Conservation (phyloP, 31 red algal genomes). For the Asparagopsis taxiformis region DNA sequence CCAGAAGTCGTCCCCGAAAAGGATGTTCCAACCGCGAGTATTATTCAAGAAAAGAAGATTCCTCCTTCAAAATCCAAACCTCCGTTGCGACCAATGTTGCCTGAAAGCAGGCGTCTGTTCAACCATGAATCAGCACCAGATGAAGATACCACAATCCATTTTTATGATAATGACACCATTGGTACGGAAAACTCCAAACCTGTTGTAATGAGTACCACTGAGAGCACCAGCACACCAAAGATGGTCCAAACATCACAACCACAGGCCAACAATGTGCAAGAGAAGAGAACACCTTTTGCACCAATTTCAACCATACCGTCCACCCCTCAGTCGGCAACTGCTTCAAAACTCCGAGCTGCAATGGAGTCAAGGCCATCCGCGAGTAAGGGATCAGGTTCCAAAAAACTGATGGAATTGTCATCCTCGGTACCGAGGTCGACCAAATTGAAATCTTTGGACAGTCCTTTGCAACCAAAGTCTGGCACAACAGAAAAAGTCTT, state of each 20-base stretch:
- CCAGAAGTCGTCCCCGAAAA: too few species aligned
- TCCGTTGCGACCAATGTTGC: not conserved
- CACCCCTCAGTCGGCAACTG: not conserved
- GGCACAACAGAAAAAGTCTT: too few species aligned
- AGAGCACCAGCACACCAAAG: too few species aligned
- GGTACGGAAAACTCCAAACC: too few species aligned
- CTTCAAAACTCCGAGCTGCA: not conserved
- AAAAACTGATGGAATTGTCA: not conserved
- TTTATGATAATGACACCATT: not conserved
- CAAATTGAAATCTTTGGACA: not conserved
- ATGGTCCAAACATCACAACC: too few species aligned
- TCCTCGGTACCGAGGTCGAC: not conserved
- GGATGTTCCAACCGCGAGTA: too few species aligned
- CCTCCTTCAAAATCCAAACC: not conserved
- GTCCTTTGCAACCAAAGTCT: not conserved
- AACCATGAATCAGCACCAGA: constrained; percentile 2
- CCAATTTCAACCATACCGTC: not conserved
- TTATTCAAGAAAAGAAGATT: not conserved
- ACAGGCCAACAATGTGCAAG: too few species aligned
- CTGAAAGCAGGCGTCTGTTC: constrained; percentile 6
- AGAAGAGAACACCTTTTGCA: too few species aligned
- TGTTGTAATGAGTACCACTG: too few species aligned
- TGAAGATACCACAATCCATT: constrained; percentile 9
- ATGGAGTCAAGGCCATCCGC: not conserved
- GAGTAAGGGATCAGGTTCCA: not conserved